Percentiles rank a stretch among this genome's conserved stretches.
phyloP scores from a whole-genome alignment of 768 basidiomycete genomes.

The Amanita molliuscula region DNA sequence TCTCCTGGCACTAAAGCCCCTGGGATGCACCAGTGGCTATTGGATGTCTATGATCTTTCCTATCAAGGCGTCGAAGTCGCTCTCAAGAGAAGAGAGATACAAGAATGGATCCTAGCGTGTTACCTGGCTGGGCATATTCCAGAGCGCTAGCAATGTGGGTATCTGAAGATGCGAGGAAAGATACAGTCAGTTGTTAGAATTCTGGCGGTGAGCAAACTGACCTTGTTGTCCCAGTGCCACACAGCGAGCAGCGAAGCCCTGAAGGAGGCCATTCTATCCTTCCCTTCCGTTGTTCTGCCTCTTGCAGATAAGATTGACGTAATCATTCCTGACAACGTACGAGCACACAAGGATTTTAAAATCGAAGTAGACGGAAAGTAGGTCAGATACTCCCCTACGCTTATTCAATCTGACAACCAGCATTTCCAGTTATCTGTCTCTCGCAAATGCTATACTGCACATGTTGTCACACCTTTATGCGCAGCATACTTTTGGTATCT shows the following conservation, averaged over 20 bases:
- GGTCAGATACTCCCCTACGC: slow-evolving; percentile 12
- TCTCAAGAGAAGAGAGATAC: slow-evolving; percentile 11
- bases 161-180: slow-evolving; percentile 34
- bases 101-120: slow-evolving; percentile 40
- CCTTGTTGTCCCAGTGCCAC: slow-evolving; percentile 29
- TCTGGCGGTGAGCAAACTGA: background rate
- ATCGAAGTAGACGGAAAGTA: slow-evolving; percentile 62
- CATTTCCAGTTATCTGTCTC: slow-evolving; percentile 24
- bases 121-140: slow-evolving; percentile 76
- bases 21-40: slow-evolving; percentile 71
- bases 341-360: slow-evolving; percentile 53
- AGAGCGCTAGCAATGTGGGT: slow-evolving; percentile 58
- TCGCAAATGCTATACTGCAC: slow-evolving; percentile 46
- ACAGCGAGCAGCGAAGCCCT: slow-evolving; percentile 58
- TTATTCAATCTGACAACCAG: background rate
- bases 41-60: slow-evolving; percentile 51
- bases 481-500: slow-evolving; percentile 62
- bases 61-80: slow-evolving; percentile 13
- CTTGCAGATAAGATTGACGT: slow-evolving; percentile 83
- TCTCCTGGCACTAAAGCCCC: slow-evolving; percentile 69
- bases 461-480: slow-evolving; percentile 86
- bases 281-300: slow-evolving; percentile 74
- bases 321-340: slow-evolving; percentile 42
- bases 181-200: slow-evolving; percentile 17
- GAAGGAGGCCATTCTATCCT: slow-evolving; percentile 60